Evolutionary conservation across 108 stramenopile species (phyloP).

Genomic region (Chaetoceros tenuissimus): DNA sequence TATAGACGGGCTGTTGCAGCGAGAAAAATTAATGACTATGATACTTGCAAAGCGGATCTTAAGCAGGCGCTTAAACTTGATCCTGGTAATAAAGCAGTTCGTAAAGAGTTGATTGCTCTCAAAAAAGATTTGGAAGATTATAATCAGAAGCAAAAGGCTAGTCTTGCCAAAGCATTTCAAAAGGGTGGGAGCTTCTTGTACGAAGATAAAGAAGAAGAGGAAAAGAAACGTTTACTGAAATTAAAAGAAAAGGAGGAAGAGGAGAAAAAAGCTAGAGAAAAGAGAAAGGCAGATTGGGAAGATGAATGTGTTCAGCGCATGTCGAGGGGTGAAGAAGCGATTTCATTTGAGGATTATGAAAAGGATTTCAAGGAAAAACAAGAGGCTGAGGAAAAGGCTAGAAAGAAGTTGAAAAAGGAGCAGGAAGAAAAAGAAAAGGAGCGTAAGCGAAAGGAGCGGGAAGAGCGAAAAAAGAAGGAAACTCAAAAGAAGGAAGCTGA

Average conservation of each 20-base stretch:
- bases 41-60: constrained; percentile 49
- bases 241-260: constrained; percentile 31
- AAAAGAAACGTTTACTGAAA: constrained; percentile 37
- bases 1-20: constrained; percentile 66
- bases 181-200: constrained; percentile 32
- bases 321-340: constrained; percentile 46
- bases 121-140: constrained; percentile 43
- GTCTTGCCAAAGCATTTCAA: constrained; percentile 62
- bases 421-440: constrained; percentile 34
- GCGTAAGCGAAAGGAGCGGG: constrained; percentile 19
- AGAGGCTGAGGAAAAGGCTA: constrained; percentile 24
- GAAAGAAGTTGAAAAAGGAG: constrained; percentile 42
- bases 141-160: constrained; percentile 41
- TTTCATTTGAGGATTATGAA: constrained; percentile 73
- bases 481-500: constrained; percentile 8
- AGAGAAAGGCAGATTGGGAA: constrained; percentile 75
- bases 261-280: constrained; percentile 41
- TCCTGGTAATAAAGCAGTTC: constrained; percentile 45
- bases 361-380: constrained; percentile 44
- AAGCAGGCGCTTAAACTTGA: constrained; percentile 43
- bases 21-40: constrained; percentile 44
- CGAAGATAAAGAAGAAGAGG: constrained; percentile 72
- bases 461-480: constrained; percentile 10
- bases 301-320: constrained; percentile 72
- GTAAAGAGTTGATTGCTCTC: constrained; percentile 49